phyloP scores from a whole-genome alignment of 1,284 basidiomycete species.

The Jaminaea rosea region DNA sequence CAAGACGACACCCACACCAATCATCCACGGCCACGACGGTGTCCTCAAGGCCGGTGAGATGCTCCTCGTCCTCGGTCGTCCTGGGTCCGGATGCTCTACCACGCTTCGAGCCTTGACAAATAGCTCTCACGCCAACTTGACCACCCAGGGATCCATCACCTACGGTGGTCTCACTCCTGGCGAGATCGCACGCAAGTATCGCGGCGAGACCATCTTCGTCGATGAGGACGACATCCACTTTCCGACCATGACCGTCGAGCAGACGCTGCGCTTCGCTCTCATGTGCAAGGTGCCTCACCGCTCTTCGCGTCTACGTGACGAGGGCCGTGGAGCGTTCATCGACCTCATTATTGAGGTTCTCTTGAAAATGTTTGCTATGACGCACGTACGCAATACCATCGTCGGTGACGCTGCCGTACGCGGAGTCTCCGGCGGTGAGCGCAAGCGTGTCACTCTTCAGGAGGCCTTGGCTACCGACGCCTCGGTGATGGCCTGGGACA shows the following conservation, averaged over 20 bases:
- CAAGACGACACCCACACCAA: conserved; percentile 13
- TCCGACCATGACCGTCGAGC: conserved; percentile 31
- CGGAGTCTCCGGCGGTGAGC: conserved; percentile 34
- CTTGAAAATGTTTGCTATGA: conserved; percentile 41
- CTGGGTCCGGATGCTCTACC: conserved; percentile 34
- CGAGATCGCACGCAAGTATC: conserved; percentile 20
- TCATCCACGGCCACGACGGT: conserved; percentile 21
- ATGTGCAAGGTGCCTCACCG: conserved; percentile 27
- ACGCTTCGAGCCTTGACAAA: conserved; percentile 26
- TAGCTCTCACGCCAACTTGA: conserved; percentile 18
- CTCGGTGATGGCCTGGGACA: conserved; percentile 28
- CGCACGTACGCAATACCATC: conserved; percentile 34
- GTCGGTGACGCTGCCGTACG: conserved; percentile 33
- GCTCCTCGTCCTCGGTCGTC: conserved; percentile 37
- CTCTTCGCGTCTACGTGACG: conserved; percentile 13
- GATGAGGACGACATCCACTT: conserved; percentile 32
- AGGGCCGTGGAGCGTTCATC: conserved; percentile 24
- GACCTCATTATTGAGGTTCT: conserved; percentile 24
- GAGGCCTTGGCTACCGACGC: conserved; percentile 26
- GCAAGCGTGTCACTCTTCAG: conserved; percentile 34
- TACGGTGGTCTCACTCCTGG: conserved; percentile 23
- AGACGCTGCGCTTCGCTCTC: conserved; percentile 30
- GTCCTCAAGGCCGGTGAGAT: conserved; percentile 34
- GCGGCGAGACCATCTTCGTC: conserved; percentile 28
- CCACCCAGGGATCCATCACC: conserved; percentile 22